Conservation (phyloP, 2,329 filamentous ascomycete species). For the Pseudogymnoascus sp. region DNA sequence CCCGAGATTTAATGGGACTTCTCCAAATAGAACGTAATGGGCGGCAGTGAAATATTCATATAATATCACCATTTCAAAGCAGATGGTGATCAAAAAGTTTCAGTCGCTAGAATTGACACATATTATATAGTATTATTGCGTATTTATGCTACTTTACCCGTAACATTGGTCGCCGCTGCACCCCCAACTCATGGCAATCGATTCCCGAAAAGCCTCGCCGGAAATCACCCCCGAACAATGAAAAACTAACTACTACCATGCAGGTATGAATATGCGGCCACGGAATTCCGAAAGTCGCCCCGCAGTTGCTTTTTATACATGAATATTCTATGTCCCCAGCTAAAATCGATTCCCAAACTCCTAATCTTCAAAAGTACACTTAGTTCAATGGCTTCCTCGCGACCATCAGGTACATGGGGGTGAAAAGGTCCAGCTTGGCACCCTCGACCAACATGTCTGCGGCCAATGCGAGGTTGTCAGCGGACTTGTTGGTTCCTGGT, state of each 20-base stretch:
- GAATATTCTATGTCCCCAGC: conserved; percentile 6
- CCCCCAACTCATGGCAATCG: conserved; percentile 6
- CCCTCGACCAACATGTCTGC: conserved; percentile 83
- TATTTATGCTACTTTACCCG: not conserved
- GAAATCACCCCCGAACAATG: conserved; percentile 6
- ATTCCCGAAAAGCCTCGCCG: not conserved
- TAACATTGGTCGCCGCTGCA: not conserved
- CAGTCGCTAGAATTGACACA: not conserved
- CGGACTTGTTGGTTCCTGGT: conserved; percentile 85
- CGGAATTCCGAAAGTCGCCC: not conserved
- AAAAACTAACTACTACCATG: conserved; percentile 5
- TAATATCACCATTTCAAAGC: not conserved
- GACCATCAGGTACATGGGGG: conserved; percentile 97
- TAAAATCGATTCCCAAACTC: not conserved
- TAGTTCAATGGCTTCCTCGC: conserved; percentile 63
- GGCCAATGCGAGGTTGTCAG: conserved; percentile 74
- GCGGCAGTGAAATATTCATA: not conserved
- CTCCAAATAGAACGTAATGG: not conserved
- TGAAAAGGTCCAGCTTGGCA: conserved; percentile 86
- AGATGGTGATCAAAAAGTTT: conserved; percentile 1
- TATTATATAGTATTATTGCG: conserved; percentile 7
- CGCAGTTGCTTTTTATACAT: conserved; percentile 6
- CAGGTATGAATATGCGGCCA: not conserved
- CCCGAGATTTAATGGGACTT: not conserved
- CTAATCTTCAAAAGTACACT: not conserved